Base-by-base conservation (phyloP, 257 asterid species). In the Fraxinus cuspidata region DNA sequence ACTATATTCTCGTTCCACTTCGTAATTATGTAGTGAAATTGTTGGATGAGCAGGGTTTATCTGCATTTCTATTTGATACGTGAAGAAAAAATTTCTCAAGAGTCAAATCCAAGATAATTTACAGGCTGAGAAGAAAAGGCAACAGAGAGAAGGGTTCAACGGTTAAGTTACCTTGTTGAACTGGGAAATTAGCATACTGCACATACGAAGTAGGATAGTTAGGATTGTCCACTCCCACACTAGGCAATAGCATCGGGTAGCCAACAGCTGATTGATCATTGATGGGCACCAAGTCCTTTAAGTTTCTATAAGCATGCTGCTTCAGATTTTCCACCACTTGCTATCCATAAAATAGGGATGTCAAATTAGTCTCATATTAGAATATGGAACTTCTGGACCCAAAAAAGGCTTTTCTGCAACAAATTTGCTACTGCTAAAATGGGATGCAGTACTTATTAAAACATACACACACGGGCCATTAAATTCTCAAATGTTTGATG, bases 251-350 rank as follows among this genome's bases (percentile, higher is more conserved):
- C 86, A 84, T 70, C 40, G 86, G 84, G 78, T 71, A 74, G 38
- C 80, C 84, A 76, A 67, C 71, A 37, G 78, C 16, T 42, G 88
- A 81, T 2, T 77, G 87, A 31, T 87, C 90, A 72, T 81, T 79
- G 77, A 87, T 38, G 12, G 83, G 82, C 80, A 85, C 81, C 85
- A 88, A 83, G 28, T 81, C 81, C 1, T 67, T n/a, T 68, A 75
- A 63, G 82, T 90, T 91, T 72, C 63, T 81, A 75, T 89, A 90
- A 72, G 84, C 94, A 67, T 35, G 69, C 58, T 67, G 86, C 83
- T 87, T 94, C 82, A 84, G 75, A 18, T 79, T 78, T 63, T 94
- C 93, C 76, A 89, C 92, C 87, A 82, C 21, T 27, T 79, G 74
- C 97, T 92, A 88, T 70, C 73, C 84, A 80, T 64, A 71, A 44